These are phyloP conservation scores for Petunia axillaris DNA, from an alignment of 257 asterid species.

Conservation along the genomic window DNA sequence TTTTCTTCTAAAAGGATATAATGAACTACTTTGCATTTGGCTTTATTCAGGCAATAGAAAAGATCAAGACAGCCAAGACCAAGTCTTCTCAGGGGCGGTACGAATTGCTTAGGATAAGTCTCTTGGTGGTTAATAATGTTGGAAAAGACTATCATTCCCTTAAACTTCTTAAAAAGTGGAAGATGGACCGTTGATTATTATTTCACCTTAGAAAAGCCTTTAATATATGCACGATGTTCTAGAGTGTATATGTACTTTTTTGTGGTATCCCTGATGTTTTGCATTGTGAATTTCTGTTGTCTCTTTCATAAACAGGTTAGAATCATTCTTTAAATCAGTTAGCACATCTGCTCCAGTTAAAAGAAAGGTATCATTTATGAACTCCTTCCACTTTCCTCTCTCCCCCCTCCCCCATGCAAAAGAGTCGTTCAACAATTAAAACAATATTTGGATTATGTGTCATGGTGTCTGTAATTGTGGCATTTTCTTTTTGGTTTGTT, in stretches of 20 bases:
- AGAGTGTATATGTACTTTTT: neutral
- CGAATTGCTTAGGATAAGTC: conserved; percentile 27
- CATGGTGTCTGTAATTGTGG: neutral
- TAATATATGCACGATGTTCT: neutral
- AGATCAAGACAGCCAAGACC: conserved; percentile 94
- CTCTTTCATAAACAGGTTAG: conserved; percentile 63
- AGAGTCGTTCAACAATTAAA: neutral
- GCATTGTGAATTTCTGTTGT: conserved; percentile 17
- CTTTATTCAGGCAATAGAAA: conserved; percentile 76
- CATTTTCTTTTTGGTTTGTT: neutral
- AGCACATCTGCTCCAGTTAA: conserved; percentile 69
- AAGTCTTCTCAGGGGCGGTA: conserved; percentile 97
- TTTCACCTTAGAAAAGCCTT: conserved; percentile 16
- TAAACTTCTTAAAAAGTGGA: conserved; percentile 4
- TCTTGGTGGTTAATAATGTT: neutral
- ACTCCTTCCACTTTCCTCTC: neutral
- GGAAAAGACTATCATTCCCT: neutral
- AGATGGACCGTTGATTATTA: neutral
- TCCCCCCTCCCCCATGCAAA: neutral
- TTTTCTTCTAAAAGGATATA: neutral
- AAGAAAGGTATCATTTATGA: conserved; percentile 64
- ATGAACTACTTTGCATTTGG: conserved; percentile 31
- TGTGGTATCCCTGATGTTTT: conserved; percentile 24
- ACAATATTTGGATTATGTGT: neutral
- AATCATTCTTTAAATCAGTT: conserved; percentile 91